Percentiles rank a stretch among this genome's conserved stretches.
Conservation (phyloP, 1,284 basidiomycete species). For the Paramarasmius palmivorus region DNA sequence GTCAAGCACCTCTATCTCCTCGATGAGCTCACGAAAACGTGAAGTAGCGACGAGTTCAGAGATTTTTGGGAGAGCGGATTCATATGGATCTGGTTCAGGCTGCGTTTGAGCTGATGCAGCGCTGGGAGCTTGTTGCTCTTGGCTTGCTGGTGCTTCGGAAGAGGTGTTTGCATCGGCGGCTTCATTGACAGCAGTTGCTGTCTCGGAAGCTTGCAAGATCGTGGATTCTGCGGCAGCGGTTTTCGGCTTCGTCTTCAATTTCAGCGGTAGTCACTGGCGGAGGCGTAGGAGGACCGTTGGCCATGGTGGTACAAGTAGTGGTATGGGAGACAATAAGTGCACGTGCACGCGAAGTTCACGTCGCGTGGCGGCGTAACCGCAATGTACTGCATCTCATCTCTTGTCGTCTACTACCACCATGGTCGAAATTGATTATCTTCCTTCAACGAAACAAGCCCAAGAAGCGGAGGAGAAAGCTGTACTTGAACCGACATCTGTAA, state of each 20-base stretch:
- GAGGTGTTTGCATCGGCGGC: conserved; percentile 7
- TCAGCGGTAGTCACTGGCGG: conserved; percentile 56
- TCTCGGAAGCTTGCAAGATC: conserved; percentile 13
- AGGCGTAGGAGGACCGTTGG: conserved; percentile 55
- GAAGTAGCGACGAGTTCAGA: conserved; percentile 42
- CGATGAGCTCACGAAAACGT: conserved; percentile 44
- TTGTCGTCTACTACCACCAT: not conserved
- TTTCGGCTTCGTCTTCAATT: conserved; percentile 49
- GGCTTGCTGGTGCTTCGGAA: not conserved
- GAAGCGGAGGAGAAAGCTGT: too few species aligned
- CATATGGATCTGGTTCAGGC: conserved; percentile 36
- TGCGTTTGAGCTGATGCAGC: conserved; percentile 10
- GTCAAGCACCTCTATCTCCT: conserved; percentile 52
- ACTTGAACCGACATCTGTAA: not conserved
- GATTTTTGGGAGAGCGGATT: conserved; percentile 41
- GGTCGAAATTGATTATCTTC: conserved; percentile 1
- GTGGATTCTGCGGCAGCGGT: conserved; percentile 14
- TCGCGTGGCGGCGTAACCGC: too few species aligned
- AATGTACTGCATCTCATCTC: not conserved
- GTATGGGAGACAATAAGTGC: too few species aligned
- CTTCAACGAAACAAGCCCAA: conserved; percentile 1
- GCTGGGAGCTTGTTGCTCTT: conserved; percentile 8
- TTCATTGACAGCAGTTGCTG: not conserved
- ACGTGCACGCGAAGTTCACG: too few species aligned
- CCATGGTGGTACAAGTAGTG: conserved; percentile 22